Evolutionary conservation across 164 flowering plant species (phyloP).

Genomic region (Stephania cephalantha): DNA sequence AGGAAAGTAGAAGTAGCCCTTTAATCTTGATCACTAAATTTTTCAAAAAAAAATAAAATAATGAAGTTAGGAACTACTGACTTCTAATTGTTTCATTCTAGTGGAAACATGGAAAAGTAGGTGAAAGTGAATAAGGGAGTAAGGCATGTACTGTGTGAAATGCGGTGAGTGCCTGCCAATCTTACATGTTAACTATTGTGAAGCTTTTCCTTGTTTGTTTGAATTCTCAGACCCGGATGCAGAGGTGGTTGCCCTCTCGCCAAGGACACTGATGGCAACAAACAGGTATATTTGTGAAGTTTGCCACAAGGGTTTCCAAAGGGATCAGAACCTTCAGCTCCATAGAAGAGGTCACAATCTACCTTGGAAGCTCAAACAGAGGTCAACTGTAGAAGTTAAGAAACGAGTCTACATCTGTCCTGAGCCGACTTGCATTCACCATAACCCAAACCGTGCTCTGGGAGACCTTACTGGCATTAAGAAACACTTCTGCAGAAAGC

Average conservation of each 20-base stretch:
- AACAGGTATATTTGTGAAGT: conserved; percentile 63
- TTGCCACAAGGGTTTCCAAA: conserved; percentile 64
- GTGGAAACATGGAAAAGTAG: no score
- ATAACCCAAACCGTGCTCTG: conserved; percentile 57
- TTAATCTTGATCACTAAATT: no score
- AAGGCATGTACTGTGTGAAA: no score
- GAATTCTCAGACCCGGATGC: conserved; percentile 50
- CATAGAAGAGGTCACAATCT: conserved; percentile 70
- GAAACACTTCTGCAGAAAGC: conserved; percentile 67
- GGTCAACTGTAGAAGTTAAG: conserved; percentile 27
- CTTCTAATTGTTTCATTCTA: no score
- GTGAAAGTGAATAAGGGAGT: no score
- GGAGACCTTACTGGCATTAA: conserved; percentile 73
- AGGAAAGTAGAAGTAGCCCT: no score
- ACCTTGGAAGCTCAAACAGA: conserved; percentile 70
- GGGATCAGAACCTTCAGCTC: conserved; percentile 69
- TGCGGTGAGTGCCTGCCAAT: no score
- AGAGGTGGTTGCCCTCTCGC: conserved; percentile 63
- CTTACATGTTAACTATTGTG: neutral
- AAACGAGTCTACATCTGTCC: conserved; percentile 70
- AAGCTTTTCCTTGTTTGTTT: neutral
- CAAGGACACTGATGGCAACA: conserved; percentile 62
- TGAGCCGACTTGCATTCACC: conserved; percentile 57
- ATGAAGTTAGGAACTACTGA: no score
- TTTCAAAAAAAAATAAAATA: no score